Evolutionary conservation across 78 protist genomes (phyloP).

Genomic region (Dictyostelium capitatum): DNA sequence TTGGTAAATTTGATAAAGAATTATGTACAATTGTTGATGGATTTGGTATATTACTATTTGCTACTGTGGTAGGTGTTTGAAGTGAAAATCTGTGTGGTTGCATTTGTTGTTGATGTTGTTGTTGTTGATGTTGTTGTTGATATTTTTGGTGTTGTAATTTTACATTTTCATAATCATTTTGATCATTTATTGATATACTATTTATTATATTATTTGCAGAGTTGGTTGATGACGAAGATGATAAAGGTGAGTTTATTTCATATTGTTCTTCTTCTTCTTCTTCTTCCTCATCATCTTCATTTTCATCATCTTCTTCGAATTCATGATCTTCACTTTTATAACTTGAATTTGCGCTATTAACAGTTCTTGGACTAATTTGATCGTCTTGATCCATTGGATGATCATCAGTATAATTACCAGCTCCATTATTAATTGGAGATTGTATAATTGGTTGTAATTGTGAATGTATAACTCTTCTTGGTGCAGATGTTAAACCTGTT

Average conservation of each 20-base stretch:
- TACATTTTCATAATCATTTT: background rate
- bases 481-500: slow-evolving; percentile 8
- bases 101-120: background rate
- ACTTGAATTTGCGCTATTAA: background rate
- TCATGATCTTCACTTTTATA: background rate
- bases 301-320: background rate
- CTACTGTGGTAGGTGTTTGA: no score
- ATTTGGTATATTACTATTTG: background rate
- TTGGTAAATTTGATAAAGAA: background rate
- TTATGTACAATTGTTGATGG: background rate
- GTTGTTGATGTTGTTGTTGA: slow-evolving; percentile 24
- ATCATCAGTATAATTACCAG: background rate
- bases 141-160: slow-evolving; percentile 11
- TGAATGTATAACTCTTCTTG: background rate
- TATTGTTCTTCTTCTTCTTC: background rate
- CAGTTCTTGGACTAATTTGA: background rate
- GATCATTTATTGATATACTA: background rate
- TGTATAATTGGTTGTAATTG: background rate
- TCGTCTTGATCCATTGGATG: slow-evolving; percentile 7
- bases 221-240: background rate
- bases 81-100: slow-evolving; percentile 14
- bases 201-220: background rate
- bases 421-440: no score
- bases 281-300: background rate
- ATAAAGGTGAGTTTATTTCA: background rate